A percentile compares a stretch with the other conserved stretches of the same genome.
phyloP scores from a whole-genome alignment of 805 yeast genomes.

The Hanseniaspora meyeri region DNA sequence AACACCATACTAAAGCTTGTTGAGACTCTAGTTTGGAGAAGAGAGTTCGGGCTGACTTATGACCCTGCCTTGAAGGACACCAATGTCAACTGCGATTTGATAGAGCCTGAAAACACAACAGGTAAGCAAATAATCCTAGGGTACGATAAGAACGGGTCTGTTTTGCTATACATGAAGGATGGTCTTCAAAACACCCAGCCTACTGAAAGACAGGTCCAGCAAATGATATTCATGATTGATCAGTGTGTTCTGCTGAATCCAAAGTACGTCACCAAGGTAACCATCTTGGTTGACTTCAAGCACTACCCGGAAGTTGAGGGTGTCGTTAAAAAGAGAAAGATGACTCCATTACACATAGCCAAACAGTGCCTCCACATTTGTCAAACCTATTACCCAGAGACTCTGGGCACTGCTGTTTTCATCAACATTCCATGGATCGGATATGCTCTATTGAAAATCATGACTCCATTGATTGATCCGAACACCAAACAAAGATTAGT shows the following conservation, averaged over 20 bases:
- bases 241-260: conserved; percentile 42
- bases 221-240: conserved; percentile 46
- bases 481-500: conserved; percentile 45
- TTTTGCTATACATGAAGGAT: conserved; percentile 39
- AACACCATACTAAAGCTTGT: conserved; percentile 35
- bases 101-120: conserved; percentile 38
- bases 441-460: conserved; percentile 42
- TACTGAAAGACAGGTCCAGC: conserved; percentile 42
- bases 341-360: conserved; percentile 41
- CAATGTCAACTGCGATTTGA: conserved; percentile 32
- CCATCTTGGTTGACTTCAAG: conserved; percentile 45
- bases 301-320: conserved; percentile 29
- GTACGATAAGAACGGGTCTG: conserved; percentile 42
- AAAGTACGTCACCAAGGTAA: conserved; percentile 45
- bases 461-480: conserved; percentile 49
- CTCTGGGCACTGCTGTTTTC: conserved; percentile 42
- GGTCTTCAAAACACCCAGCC: conserved; percentile 47
- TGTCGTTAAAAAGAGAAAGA: conserved; percentile 26
- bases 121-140: conserved; percentile 46
- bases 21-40: conserved; percentile 42
- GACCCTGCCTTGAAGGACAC: conserved; percentile 29
- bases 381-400: conserved; percentile 48
- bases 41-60: conserved; percentile 36
- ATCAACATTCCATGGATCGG: conserved; percentile 48
- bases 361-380: conserved; percentile 40